phyloP scores from a whole-genome alignment of 2,329 filamentous ascomycete genomes.

The Monosporascus cannonballus region DNA sequence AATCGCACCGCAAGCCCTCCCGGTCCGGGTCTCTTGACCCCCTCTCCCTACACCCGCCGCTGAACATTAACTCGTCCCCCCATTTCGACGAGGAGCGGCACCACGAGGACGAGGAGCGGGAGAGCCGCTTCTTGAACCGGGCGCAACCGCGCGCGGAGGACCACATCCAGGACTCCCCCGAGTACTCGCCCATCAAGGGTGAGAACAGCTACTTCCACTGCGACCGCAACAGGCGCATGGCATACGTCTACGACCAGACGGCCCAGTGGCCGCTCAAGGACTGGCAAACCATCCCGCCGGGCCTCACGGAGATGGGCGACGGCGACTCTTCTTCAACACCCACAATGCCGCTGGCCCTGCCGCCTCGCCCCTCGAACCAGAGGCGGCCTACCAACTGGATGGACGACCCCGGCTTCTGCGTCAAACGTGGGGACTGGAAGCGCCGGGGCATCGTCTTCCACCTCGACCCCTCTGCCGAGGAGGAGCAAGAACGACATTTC shows the following conservation, averaged over 20 bases:
- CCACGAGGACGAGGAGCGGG: constrained; percentile 18
- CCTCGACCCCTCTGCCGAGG: constrained; percentile 16
- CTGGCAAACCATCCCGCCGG: constrained; percentile 25
- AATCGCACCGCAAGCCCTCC: constrained; percentile 8
- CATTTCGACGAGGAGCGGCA: constrained; percentile 18
- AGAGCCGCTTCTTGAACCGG: constrained; percentile 19
- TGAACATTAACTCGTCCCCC: constrained; percentile 25
- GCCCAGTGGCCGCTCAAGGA: constrained; percentile 28
- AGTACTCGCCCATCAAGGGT: constrained; percentile 21
- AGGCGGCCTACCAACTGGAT: constrained; percentile 22
- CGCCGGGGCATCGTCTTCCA: constrained; percentile 27
- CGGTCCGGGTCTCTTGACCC: constrained; percentile 16
- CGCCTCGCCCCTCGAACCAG: constrained; percentile 8
- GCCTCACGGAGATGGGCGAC: constrained; percentile 14
- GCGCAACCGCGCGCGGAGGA: constrained; percentile 11
- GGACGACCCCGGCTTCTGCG: constrained; percentile 19
- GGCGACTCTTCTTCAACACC: constrained; percentile 4
- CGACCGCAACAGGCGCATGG: constrained; percentile 8
- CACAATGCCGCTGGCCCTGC: constrained; percentile 11
- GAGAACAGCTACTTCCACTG: constrained; percentile 20
- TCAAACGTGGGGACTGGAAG: constrained; percentile 28
- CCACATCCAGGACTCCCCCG: constrained; percentile 17
- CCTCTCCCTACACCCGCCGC: constrained; percentile 25
- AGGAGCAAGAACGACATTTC: constrained; percentile 22
- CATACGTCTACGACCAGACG: constrained; percentile 24